Base-by-base conservation (phyloP, 352 stramenopile genomes). In the Phytophthora ramorum region DNA sequence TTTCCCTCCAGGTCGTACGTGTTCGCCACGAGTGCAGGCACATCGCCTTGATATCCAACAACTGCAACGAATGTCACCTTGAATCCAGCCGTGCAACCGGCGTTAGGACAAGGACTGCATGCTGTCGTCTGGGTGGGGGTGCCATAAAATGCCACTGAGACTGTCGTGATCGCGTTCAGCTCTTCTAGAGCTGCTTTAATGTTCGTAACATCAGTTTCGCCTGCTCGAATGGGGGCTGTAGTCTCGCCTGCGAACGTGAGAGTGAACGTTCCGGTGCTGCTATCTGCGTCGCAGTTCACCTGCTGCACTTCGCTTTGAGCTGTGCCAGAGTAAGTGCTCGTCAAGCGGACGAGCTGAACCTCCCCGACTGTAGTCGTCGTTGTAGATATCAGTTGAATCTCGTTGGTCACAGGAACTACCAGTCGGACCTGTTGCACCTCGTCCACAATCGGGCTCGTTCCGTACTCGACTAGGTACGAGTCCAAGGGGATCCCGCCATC, bases 381-480 rank as follows among this genome's bases (percentile, higher is more conserved):
- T 38, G 79, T 95, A 10, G 90, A 92, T n/a, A 97, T 75, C 2
- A 50, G 79, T 46, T 94, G 85, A 12, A 94, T 67, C 55, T 91
- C 85, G 49, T 90, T 91, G 5, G 81, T 76, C 1, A 96, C 68
- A 0, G 85, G 85, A 30, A 92, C 78, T 24, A 63, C 53, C 14
- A 96, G 52, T 9, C 54, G 49, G n/a, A 96, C 64, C 50, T 90
- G 70, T 53, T 96, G 88, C 12, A 94, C 80, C 60, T 96, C 87
- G 49, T 96, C 87, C 17, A 81, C 62, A 58, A 98, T 94, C 14
- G 90, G 83, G 26, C 30, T 81, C 0, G 76, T 82, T 2, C 89
- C 91, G 54, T 91, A 98, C 69, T 99, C 95, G 8, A 99, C 88
- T 32, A 80, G 79, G 53, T 98, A 99, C 7, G 91, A 88, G 52